These are phyloP conservation scores for Chaetomium sp. DNA, from an alignment of 2,329 filamentous ascomycete genomes.

Conservation along the genomic window DNA sequence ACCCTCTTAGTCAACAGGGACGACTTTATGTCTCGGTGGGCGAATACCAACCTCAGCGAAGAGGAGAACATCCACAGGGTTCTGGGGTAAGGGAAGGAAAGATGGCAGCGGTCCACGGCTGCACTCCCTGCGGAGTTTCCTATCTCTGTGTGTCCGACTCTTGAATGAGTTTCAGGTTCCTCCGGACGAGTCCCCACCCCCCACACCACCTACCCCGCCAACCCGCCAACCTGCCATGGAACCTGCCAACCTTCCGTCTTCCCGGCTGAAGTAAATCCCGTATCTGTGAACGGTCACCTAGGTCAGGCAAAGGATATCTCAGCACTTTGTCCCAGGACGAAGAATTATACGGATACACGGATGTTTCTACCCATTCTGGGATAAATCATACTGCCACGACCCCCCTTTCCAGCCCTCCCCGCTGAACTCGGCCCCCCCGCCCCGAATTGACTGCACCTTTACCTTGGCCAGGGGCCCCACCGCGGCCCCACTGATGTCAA, in stretches of 20 bases:
- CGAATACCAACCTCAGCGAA: conserved; percentile 66
- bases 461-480: background rate
- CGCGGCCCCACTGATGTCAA: conserved; percentile 20
- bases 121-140: background rate
- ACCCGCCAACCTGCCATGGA: too few species aligned
- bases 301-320: background rate
- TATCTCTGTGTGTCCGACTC: background rate
- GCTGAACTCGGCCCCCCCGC: background rate
- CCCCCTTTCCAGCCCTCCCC: background rate
- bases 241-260: background rate
- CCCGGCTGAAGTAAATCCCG: background rate
- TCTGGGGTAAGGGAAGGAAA: conserved; percentile 33
- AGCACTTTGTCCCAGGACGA: background rate
- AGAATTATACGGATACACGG: background rate
- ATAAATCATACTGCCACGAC: background rate
- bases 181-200: background rate
- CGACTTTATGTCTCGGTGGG: conserved; percentile 76
- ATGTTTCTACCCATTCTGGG: background rate
- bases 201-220: conserved; percentile 2
- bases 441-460: background rate
- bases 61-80: conserved; percentile 46
- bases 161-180: background rate
- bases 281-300: background rate
- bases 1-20: conserved; percentile 68
- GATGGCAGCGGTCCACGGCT: background rate